A percentile compares a stretch with the other conserved stretches of the same genome.
phyloP scores from a whole-genome alignment of 2,329 filamentous ascomycete genomes.

The Colletotrichum kahawae region DNA sequence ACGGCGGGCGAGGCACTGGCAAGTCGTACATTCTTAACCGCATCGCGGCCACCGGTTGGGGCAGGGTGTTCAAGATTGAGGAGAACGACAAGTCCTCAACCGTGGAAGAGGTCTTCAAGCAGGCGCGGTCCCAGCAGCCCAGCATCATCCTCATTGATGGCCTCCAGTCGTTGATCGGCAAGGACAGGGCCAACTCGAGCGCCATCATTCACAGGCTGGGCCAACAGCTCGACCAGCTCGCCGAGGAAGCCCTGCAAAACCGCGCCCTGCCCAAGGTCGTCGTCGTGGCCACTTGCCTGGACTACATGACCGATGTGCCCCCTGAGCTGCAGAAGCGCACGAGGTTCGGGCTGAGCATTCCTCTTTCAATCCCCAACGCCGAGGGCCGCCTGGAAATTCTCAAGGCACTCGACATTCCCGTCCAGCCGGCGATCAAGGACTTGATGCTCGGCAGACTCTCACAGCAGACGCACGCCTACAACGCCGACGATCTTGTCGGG shows the following conservation, averaged over 20 bases:
- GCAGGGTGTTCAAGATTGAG: conserved; percentile 67
- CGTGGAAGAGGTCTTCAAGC: conserved; percentile 72
- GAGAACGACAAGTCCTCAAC: conserved; percentile 60
- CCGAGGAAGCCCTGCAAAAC: conserved; percentile 39
- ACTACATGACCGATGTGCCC: conserved; percentile 76
- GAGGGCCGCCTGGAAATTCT: conserved; percentile 76
- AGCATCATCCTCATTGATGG: conserved; percentile 83
- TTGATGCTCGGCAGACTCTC: conserved; percentile 65
- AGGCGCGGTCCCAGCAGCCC: conserved; percentile 71
- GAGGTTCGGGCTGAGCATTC: conserved; percentile 71
- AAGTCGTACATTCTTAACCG: conserved; percentile 78
- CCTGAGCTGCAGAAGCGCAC: conserved; percentile 67
- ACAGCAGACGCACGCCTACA: conserved; percentile 85
- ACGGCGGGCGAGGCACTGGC: conserved; percentile 84
- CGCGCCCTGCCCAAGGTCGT: conserved; percentile 62
- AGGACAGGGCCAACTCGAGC: conserved; percentile 56
- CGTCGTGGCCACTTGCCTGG: conserved; percentile 75
- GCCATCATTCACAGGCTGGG: conserved; percentile 56
- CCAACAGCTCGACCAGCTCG: conserved; percentile 62
- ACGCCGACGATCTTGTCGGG: conserved; percentile 74
- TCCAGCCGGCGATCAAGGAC: conserved; percentile 54
- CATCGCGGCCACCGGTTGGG: conserved; percentile 73
- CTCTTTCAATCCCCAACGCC: conserved; percentile 78
- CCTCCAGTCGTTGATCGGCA: conserved; percentile 72
- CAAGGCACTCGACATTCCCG: conserved; percentile 56